These are phyloP conservation scores for Solanum ossicruentum DNA, from an alignment of 257 asterid genomes.

Conservation along the genomic window DNA sequence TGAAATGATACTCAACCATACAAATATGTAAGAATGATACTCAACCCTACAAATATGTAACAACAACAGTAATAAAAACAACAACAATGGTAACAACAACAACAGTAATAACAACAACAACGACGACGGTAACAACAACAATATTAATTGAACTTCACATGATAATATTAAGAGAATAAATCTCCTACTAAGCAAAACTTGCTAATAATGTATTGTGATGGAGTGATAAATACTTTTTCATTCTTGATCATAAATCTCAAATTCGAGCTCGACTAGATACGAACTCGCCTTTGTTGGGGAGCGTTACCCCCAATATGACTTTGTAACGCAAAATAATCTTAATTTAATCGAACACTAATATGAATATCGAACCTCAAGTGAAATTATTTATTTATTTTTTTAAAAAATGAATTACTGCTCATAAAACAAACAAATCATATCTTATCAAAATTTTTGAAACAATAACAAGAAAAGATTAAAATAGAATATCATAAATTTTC, in stretches of 20 bases:
- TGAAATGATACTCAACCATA: too few species aligned
- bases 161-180: too few species aligned
- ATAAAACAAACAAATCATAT: neutral
- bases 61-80: too few species aligned
- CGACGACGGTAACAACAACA: too few species aligned
- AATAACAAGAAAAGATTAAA: neutral
- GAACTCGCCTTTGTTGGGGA: neutral
- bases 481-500: neutral
- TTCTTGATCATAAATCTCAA: neutral
- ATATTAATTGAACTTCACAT: too few species aligned
- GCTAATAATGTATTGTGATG: neutral
- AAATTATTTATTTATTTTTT: too few species aligned
- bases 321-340: neutral
- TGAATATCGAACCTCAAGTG: too few species aligned
- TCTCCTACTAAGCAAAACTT: too few species aligned
- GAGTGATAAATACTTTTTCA: neutral
- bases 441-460: neutral
- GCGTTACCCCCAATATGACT: neutral
- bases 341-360: accelerated
- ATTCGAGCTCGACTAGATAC: neutral
- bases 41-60: too few species aligned
- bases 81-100: too few species aligned
- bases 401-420: neutral
- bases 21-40: too few species aligned
- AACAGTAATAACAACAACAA: too few species aligned